These are phyloP conservation scores for Andalucia godoyi DNA, from an alignment of 78 protist species.

Conservation along the genomic window DNA sequence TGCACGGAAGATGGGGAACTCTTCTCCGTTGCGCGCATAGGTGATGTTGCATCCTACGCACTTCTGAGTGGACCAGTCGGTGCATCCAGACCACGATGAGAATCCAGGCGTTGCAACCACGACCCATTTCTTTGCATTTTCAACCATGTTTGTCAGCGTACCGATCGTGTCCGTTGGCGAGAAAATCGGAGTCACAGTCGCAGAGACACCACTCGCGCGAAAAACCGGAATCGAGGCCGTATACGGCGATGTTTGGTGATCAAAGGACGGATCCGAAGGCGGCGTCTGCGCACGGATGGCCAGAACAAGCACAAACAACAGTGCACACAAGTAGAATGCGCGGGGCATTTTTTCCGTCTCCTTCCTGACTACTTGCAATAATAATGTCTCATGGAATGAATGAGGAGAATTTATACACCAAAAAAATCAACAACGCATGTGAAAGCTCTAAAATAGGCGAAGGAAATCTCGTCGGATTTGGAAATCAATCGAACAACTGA, in stretches of 20 bases:
- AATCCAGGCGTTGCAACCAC: constrained; percentile 3
- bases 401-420: too few relatives aligned
- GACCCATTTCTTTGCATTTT: background rate
- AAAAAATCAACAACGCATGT: too few relatives aligned
- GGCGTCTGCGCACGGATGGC: too few relatives aligned
- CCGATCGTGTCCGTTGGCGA: background rate
- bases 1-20: constrained; percentile 45
- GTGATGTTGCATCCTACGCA: background rate
- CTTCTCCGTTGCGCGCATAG: background rate
- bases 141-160: background rate
- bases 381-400: too few relatives aligned
- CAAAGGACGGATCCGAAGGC: background rate
- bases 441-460: too few relatives aligned
- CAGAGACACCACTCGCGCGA: too few relatives aligned
- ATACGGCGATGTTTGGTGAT: constrained; percentile 2
- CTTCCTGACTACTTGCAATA: too few relatives aligned
- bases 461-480: too few relatives aligned
- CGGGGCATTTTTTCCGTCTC: too few relatives aligned
- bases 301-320: too few relatives aligned
- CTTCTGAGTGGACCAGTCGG: background rate
- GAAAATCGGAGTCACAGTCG: background rate
- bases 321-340: too few relatives aligned
- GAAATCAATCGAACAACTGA: too few relatives aligned
- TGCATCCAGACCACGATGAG: background rate
- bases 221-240: background rate